Percentiles rank a stretch among this genome's conserved stretches.
Evolutionary conservation across 169 alveolate genomes (phyloP).

Genomic region (Plasmodium berghei): DNA sequence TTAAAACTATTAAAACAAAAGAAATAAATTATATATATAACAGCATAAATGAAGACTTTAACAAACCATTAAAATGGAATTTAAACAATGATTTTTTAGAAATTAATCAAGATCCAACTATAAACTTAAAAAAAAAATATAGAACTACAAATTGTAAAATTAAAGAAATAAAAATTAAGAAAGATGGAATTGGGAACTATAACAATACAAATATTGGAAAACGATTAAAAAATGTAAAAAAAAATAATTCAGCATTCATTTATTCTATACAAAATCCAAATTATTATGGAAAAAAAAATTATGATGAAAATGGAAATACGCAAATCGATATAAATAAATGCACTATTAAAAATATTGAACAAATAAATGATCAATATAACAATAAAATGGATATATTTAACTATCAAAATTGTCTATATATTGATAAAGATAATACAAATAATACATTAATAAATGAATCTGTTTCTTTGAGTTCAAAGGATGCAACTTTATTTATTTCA

Average conservation of each 20-base stretch:
- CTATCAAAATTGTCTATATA: too few relatives aligned
- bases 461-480: too few relatives aligned
- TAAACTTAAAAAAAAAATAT: slow-evolving; percentile 51
- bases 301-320: neutral
- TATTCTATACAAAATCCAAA: slow-evolving; percentile 1
- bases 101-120: slow-evolving; percentile 59
- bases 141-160: slow-evolving; percentile 45
- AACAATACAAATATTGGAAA: neutral
- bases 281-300: neutral
- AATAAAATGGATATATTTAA: neutral
- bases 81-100: slow-evolving; percentile 47
- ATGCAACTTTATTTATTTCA: too few relatives aligned
- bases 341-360: neutral
- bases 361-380: neutral
- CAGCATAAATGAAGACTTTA: slow-evolving; percentile 49
- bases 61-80: slow-evolving; percentile 51
- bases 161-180: slow-evolving; percentile 33
- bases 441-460: too few relatives aligned
- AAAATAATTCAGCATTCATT: neutral
- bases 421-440: neutral
- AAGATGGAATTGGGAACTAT: slow-evolving; percentile 13
- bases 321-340: neutral
- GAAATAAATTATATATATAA: slow-evolving; percentile 66
- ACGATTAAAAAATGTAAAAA: slow-evolving; percentile 15
- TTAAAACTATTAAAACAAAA: slow-evolving; percentile 80